phyloP scores from a whole-genome alignment of 2,329 filamentous ascomycete species.

The Hirsutella thompsonii region DNA sequence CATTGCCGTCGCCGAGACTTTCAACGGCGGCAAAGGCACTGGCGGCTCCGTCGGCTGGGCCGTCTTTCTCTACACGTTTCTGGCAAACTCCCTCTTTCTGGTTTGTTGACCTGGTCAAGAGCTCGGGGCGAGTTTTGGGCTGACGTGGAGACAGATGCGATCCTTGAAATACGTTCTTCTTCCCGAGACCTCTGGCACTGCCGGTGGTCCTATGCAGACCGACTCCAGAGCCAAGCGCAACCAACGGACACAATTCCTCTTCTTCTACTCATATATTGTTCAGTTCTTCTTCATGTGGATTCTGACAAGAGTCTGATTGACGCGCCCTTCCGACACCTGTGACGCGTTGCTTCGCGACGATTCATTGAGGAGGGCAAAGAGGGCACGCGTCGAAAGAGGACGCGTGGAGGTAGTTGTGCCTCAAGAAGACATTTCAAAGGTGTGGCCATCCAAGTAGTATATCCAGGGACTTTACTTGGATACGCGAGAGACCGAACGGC shows the following conservation, averaged over 20 bases:
- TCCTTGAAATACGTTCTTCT: conserved; percentile 93
- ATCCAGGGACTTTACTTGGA: too few species aligned
- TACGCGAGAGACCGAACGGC: too few species aligned
- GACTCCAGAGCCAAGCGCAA: conserved; percentile 78
- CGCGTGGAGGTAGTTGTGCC: too few species aligned
- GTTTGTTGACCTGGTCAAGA: conserved; percentile 36
- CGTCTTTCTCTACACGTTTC: conserved; percentile 82
- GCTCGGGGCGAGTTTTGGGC: conserved; percentile 6
- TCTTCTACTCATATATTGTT: conserved; percentile 86
- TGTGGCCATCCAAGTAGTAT: too few species aligned
- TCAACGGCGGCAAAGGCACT: conserved; percentile 68
- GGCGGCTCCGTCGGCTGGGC: conserved; percentile 82
- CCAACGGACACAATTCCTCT: conserved; percentile 81
- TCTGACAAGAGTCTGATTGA: conserved; percentile 30
- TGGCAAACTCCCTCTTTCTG: conserved; percentile 90
- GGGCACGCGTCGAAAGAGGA: too few species aligned
- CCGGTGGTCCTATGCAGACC: conserved; percentile 49
- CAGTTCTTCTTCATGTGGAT: conserved; percentile 93
- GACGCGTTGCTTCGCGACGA: too few species aligned
- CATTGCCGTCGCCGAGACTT: conserved; percentile 63
- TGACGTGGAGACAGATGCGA: conserved; percentile 49
- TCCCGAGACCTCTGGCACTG: conserved; percentile 62
- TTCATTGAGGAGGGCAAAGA: too few species aligned
- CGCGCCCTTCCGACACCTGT: too few species aligned
- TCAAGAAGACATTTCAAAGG: too few species aligned